These are phyloP conservation scores for Rhynchosporium secalis DNA, from an alignment of 2,329 filamentous ascomycete genomes.

Conservation along the genomic window DNA sequence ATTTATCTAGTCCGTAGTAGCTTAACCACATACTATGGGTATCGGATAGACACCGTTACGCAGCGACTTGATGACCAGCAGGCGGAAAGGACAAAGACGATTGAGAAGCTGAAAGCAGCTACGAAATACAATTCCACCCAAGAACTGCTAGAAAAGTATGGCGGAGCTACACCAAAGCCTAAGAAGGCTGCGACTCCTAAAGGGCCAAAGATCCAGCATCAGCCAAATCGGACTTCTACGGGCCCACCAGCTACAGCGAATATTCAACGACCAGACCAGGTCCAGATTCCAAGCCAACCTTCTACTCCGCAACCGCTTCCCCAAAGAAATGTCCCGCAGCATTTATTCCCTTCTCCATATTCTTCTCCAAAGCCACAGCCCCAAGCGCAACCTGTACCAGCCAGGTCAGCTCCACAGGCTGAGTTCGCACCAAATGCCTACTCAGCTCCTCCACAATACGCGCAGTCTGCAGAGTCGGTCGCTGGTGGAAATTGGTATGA, in stretches of 20 bases:
- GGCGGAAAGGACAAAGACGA: slow-evolving; percentile 79
- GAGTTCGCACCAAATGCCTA: slow-evolving; percentile 78
- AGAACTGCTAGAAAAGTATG: slow-evolving; percentile 92
- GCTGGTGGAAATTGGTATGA: slow-evolving; percentile 80
- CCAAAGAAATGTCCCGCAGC: slow-evolving; percentile 28
- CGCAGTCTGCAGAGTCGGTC: slow-evolving; percentile 27
- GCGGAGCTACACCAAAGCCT: slow-evolving; percentile 49
- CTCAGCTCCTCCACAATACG: slow-evolving; percentile 40
- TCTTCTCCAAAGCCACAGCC: slow-evolving; percentile 13
- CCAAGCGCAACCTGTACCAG: slow-evolving; percentile 21
- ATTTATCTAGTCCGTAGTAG: slow-evolving; percentile 73
- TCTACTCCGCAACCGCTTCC: slow-evolving; percentile 32
- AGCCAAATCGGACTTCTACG: slow-evolving; percentile 48
- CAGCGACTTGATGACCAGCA: slow-evolving; percentile 71
- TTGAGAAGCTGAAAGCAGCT: slow-evolving; percentile 89
- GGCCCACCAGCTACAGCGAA: slow-evolving; percentile 64
- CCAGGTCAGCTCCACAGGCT: slow-evolving; percentile 34
- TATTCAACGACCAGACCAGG: slow-evolving; percentile 48
- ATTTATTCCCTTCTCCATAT: slow-evolving; percentile 27
- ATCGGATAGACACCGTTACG: slow-evolving; percentile 71
- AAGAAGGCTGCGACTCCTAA: slow-evolving; percentile 35
- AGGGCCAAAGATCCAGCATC: slow-evolving; percentile 29
- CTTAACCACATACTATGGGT: slow-evolving; percentile 74
- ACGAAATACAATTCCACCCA: slow-evolving; percentile 96
- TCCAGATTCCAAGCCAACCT: slow-evolving; percentile 31